These are phyloP conservation scores for Blastobotrys capitulatus DNA, from an alignment of 1,139 yeast genomes.

Conservation along the genomic window DNA sequence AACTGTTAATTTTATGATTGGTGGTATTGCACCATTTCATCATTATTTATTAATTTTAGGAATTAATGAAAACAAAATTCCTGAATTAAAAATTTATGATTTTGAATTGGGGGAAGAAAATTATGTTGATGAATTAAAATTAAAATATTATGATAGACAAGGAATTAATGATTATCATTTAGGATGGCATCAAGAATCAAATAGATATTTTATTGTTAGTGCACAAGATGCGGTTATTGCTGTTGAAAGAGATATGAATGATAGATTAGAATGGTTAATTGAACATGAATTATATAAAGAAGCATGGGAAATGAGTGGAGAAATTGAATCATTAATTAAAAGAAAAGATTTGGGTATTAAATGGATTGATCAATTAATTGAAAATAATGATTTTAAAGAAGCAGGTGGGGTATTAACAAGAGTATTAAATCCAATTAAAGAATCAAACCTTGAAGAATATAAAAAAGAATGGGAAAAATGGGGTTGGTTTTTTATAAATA, in stretches of 20 bases:
- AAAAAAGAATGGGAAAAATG: constrained; percentile 60
- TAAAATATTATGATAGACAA: constrained; percentile 52
- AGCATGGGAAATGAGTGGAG: constrained; percentile 74
- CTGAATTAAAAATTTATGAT: constrained; percentile 70
- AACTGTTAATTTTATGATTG: constrained; percentile 55
- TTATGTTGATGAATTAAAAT: constrained; percentile 77
- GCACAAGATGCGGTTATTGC: constrained; percentile 81
- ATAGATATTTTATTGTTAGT: constrained; percentile 62
- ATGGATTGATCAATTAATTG: constrained; percentile 54
- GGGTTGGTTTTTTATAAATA: constrained; percentile 49
- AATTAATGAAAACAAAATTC: constrained; percentile 38
- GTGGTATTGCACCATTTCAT: constrained; percentile 67
- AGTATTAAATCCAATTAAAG: constrained; percentile 31
- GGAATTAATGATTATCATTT: constrained; percentile 80
- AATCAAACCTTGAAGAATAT: constrained; percentile 13
- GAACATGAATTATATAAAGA: constrained; percentile 49
- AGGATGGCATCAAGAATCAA: constrained; percentile 22
- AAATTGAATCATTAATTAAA: constrained; percentile 45
- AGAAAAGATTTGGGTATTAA: constrained; percentile 57
- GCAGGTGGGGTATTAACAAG: constrained; percentile 48
- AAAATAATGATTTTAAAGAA: constrained; percentile 46
- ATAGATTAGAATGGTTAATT: constrained; percentile 68
- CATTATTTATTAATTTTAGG: constrained; percentile 33
- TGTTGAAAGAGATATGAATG: constrained; percentile 59
- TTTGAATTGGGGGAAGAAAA: constrained; percentile 63